Base-by-base conservation (phyloP, 495 filamentous ascomycete genomes). In the Pseudoneurospora amorphoporcata region DNA sequence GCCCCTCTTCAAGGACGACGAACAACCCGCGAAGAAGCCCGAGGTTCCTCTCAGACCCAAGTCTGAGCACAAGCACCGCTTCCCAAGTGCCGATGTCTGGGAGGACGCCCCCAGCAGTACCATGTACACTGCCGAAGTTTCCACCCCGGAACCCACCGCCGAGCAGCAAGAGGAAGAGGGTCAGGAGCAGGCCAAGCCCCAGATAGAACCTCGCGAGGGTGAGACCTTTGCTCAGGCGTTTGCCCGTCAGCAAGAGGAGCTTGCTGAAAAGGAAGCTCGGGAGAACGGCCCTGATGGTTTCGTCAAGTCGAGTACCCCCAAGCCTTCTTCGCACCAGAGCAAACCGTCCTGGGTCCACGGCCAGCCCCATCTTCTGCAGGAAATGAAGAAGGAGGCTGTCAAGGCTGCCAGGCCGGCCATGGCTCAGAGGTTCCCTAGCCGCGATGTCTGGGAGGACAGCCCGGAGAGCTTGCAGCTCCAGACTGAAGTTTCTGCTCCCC, bases 11-110 rank as follows among this genome's bases (percentile, higher is more conserved):
- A 91, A 92, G 3, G 95, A 98, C 39, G 92, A 95, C 41, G 88
- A 93, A 14, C 77, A 80, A 53, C 69, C 73, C 8, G 87, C 89
- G 23, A 83, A 86, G 61, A 81, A 81, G 68, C 80, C 82, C 8
- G 85, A 86, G 39, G 83, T 90, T 19, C 75, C 86, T 58, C 3
- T 35, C 29, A 35, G 53, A 17, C 85, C 88, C 10, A 84, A 87
- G 32, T 84, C 86, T 6, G 89, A 91, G 68, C 86, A 88, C 73
- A 87, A 88, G 78, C 92, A 92, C 68, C 88, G 91, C 68, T 99
- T 99, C 82, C 95, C 95, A 1, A 97, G 94, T 79, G 89, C 91
- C 74, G 95, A 99, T 79, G 88, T 98, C 43, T 99, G 95, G 95
- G 95, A 99, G 79, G 95, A 99, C 81, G 92, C 94, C 0, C 95